These are phyloP conservation scores for Aspergillus ibericus DNA, from an alignment of 2,329 filamentous ascomycete genomes.

Conservation along the genomic window DNA sequence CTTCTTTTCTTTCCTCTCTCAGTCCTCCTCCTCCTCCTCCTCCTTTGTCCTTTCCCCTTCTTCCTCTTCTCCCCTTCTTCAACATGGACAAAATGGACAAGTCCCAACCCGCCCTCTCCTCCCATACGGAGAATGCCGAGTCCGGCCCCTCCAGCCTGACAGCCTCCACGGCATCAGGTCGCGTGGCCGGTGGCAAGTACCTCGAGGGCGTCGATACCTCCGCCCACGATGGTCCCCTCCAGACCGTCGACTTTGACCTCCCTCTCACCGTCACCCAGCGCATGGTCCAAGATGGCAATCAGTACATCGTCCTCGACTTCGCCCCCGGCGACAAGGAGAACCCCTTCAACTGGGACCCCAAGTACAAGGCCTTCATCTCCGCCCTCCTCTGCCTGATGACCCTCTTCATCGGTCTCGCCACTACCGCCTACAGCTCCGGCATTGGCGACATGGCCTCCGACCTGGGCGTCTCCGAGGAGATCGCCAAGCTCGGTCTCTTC, in stretches of 20 bases:
- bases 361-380: constrained; percentile 49
- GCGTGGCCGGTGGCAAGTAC: constrained; percentile 31
- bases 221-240: constrained; percentile 14
- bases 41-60: neutral
- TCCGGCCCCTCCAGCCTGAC: constrained; percentile 4
- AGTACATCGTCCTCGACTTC: constrained; percentile 51
- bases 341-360: constrained; percentile 53
- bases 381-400: constrained; percentile 54
- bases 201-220: constrained; percentile 22
- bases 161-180: constrained; percentile 13
- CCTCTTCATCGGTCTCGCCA: constrained; percentile 56
- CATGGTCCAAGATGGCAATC: constrained; percentile 44
- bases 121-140: constrained; percentile 26
- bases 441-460: constrained; percentile 50
- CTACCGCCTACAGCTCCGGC: constrained; percentile 54
- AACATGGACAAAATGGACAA: constrained; percentile 26
- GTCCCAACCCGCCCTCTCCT: constrained; percentile 23
- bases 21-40: constrained; percentile 7
- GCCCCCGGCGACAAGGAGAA: constrained; percentile 50
- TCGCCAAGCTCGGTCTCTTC: constrained; percentile 53
- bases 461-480: constrained; percentile 42
- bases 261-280: constrained; percentile 50
- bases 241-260: constrained; percentile 50
- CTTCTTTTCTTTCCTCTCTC: neutral
- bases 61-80: neutral